phyloP scores from a whole-genome alignment of 2,329 filamentous ascomycete species.

The Emmonsia crescens region DNA sequence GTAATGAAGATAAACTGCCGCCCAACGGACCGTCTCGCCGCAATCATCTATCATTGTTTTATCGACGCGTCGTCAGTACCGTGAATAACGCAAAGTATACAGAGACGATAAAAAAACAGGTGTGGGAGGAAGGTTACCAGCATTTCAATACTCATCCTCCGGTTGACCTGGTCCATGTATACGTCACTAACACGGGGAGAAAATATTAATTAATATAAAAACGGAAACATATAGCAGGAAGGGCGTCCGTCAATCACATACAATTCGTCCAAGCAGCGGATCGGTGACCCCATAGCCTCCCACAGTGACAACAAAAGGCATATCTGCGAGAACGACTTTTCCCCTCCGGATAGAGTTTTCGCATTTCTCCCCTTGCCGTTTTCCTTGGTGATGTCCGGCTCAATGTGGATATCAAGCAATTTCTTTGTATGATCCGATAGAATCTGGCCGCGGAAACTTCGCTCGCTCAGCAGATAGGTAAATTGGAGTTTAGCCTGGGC shows the following conservation, averaged over 20 bases:
- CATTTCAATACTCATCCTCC: slow-evolving; percentile 86
- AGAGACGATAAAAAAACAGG: background rate
- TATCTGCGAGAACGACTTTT: slow-evolving; percentile 96
- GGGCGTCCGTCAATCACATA: slow-evolving; percentile 23
- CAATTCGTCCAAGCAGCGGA: slow-evolving; percentile 94
- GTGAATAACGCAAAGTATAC: background rate
- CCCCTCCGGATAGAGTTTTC: slow-evolving; percentile 86
- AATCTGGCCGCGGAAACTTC: slow-evolving; percentile 75
- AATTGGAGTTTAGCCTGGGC: slow-evolving; percentile 79
- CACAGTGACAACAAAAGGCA: slow-evolving; percentile 86
- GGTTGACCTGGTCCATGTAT: slow-evolving; percentile 97
- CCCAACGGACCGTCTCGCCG: slow-evolving; percentile 75
- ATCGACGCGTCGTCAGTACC: background rate
- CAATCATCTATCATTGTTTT: slow-evolving; percentile 54
- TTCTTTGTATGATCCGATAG: slow-evolving; percentile 65
- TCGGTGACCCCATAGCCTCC: slow-evolving; percentile 95
- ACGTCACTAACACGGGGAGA: slow-evolving; percentile 52
- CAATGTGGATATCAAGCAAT: slow-evolving; percentile 62
- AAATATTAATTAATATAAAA: slow-evolving; percentile 8
- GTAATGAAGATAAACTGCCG: slow-evolving; percentile 95
- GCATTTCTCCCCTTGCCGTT: slow-evolving; percentile 66
- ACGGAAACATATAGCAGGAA: background rate
- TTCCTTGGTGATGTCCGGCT: slow-evolving; percentile 58
- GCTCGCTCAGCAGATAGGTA: slow-evolving; percentile 75
- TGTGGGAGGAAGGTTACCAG: slow-evolving; percentile 49